phyloP scores from a whole-genome alignment of 164 flowering plant genomes.

The Kingdonia uniflora region DNA sequence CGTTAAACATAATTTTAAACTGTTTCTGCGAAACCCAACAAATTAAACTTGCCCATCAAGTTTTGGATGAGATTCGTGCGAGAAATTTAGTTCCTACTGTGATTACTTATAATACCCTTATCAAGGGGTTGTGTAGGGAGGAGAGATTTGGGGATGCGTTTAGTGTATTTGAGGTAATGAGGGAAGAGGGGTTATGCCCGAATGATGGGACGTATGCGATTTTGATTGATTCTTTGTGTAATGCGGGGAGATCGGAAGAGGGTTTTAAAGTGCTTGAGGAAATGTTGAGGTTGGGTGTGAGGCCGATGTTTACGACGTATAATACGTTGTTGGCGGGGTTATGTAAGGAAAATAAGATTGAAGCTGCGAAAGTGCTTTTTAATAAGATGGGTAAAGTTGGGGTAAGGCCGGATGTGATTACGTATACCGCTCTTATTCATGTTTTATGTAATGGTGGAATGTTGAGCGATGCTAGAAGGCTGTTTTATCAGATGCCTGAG shows the following conservation, averaged over 20 bases:
- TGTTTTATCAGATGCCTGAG: constrained; percentile 16
- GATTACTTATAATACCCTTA: constrained; percentile 17
- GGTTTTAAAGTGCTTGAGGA: constrained; percentile 13
- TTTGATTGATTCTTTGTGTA: constrained; percentile 20
- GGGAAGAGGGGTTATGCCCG: constrained; percentile 7
- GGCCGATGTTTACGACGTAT: constrained; percentile 7
- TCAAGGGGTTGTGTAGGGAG: constrained; percentile 21
- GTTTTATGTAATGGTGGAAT: constrained; percentile 17
- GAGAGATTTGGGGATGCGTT: constrained; percentile 15
- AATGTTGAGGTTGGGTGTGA: constrained; percentile 12
- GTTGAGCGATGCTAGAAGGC: constrained; percentile 11
- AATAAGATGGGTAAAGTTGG: constrained; percentile 15
- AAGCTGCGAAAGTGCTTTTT: constrained; percentile 3
- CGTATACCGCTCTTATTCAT: constrained; percentile 18
- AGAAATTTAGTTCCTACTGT: constrained; percentile 9
- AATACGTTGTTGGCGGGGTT: constrained; percentile 16
- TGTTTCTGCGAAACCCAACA: constrained; percentile 12
- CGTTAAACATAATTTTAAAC: constrained; percentile 17
- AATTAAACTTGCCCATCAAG: constrained; percentile 2
- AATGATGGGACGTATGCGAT: constrained; percentile 15
- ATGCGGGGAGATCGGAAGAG: neutral
- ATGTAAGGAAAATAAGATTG: constrained; percentile 13
- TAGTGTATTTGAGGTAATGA: constrained; percentile 11
- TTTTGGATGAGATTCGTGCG: constrained; percentile 13
- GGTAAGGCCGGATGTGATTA: constrained; percentile 8